These are phyloP conservation scores for Globisporangium barbulae DNA, from an alignment of 352 stramenopile species.

Conservation along the genomic window DNA sequence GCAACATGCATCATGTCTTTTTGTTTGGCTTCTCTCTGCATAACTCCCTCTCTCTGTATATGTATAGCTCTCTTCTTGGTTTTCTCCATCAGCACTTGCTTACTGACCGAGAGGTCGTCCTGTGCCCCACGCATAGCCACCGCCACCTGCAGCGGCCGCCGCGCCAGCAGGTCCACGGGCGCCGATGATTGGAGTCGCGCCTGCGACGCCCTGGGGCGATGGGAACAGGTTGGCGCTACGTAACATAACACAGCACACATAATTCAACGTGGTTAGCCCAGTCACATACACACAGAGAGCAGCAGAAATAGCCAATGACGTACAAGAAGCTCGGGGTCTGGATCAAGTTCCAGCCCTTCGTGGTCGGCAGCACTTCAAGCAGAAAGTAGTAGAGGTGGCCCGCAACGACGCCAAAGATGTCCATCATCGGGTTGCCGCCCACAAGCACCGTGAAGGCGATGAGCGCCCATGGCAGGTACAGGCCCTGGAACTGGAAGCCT, in stretches of 20 bases:
- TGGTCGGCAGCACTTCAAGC: slow-evolving; percentile 81
- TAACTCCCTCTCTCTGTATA: neutral
- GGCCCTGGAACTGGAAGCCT: slow-evolving; percentile 85
- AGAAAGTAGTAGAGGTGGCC: slow-evolving; percentile 91
- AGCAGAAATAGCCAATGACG: slow-evolving; percentile 16
- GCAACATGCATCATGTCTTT: too few relatives aligned
- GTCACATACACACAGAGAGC: neutral
- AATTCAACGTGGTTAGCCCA: neutral
- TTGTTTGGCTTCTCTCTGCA: too few relatives aligned
- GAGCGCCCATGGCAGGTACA: slow-evolving; percentile 87
- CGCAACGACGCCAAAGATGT: slow-evolving; percentile 81
- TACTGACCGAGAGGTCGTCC: slow-evolving; percentile 48
- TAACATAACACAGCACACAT: neutral
- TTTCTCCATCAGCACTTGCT: neutral
- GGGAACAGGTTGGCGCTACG: slow-evolving; percentile 60
- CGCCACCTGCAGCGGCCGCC: slow-evolving; percentile 29
- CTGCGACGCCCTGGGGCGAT: slow-evolving; percentile 38
- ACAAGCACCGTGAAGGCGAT: slow-evolving; percentile 89
- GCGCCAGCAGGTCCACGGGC: slow-evolving; percentile 34
- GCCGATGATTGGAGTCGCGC: slow-evolving; percentile 59
- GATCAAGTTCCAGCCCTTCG: slow-evolving; percentile 82
- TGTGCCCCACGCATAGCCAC: slow-evolving; percentile 68
- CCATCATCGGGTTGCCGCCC: slow-evolving; percentile 83
- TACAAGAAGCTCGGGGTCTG: slow-evolving; percentile 84
- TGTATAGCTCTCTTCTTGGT: neutral